Evolutionary conservation across 1,284 basidiomycete genomes (phyloP).

Genomic region (Malassezia nana): DNA sequence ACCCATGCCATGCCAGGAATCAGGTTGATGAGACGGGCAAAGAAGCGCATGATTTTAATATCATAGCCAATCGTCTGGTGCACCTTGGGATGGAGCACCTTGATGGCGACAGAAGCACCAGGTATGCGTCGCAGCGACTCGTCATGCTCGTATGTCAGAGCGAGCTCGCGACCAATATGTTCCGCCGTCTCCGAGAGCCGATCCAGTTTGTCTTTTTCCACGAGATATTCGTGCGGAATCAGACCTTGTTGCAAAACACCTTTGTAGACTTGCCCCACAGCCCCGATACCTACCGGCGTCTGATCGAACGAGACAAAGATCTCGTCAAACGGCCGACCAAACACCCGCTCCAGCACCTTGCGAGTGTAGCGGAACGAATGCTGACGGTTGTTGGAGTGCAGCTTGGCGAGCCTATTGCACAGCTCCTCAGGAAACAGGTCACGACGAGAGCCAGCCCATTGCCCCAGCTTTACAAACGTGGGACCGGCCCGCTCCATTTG

Average conservation of each 20-base stretch:
- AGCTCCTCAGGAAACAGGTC: constrained; percentile 90
- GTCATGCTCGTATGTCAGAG: constrained; percentile 36
- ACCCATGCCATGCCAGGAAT: constrained; percentile 94
- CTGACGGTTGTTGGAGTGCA: constrained; percentile 80
- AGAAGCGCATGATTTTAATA: constrained; percentile 86
- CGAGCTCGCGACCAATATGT: constrained; percentile 20
- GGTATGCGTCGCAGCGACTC: constrained; percentile 20
- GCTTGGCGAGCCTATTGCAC: constrained; percentile 70
- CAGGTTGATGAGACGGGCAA: constrained; percentile 66
- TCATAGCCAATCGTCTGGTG: constrained; percentile 73
- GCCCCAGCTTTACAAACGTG: constrained; percentile 94
- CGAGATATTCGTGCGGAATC: constrained; percentile 56
- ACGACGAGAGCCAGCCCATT: constrained; percentile 93
- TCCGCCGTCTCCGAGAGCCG: constrained; percentile 23
- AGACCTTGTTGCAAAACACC: constrained; percentile 71
- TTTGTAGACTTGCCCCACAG: constrained; percentile 89
- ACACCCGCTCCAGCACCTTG: constrained; percentile 70
- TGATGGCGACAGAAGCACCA: constrained; percentile 69
- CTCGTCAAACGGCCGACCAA: constrained; percentile 61
- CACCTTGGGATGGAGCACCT: constrained; percentile 74
- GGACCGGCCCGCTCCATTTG: constrained; percentile 93
- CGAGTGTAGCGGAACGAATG: constrained; percentile 76
- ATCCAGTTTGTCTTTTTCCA: constrained; percentile 21
- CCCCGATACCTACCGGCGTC: constrained; percentile 86
- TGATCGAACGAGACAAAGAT: constrained; percentile 86